These are phyloP conservation scores for Umbelopsis ramanniana DNA, from an alignment of 192 early-diverging fungal genomes.

Conservation along the genomic window DNA sequence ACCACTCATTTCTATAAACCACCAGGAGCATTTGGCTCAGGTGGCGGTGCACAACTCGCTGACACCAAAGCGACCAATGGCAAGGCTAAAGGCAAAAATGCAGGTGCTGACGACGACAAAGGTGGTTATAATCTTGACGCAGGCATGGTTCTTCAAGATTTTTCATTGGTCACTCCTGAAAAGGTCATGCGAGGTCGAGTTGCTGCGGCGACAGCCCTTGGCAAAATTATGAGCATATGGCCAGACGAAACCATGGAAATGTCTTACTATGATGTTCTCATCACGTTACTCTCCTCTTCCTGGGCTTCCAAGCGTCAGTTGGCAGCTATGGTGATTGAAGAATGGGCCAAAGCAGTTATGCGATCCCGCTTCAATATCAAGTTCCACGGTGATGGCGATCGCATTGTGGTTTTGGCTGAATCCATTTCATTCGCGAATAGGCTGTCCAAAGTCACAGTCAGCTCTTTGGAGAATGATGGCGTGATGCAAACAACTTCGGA, in stretches of 20 bases:
- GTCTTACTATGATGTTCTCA: conserved; percentile 58
- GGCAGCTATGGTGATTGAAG: conserved; percentile 77
- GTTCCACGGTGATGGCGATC: conserved; percentile 29
- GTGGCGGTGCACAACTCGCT: conserved; percentile 8
- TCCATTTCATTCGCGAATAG: conserved; percentile 53
- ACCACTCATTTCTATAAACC: conserved; percentile 48
- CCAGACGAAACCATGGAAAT: conserved; percentile 50
- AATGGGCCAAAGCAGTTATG: conserved; percentile 68
- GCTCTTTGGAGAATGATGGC: conserved; percentile 52
- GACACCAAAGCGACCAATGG: conserved; percentile 22
- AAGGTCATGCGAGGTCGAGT: conserved; percentile 84
- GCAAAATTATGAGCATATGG: conserved; percentile 69
- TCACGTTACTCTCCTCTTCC: conserved; percentile 65
- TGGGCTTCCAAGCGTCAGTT: conserved; percentile 83
- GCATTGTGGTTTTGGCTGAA: conserved; percentile 35
- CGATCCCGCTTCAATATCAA: conserved; percentile 30
- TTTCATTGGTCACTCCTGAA: conserved; percentile 77
- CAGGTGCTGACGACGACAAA: conserved; percentile 35
- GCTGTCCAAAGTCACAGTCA: conserved; percentile 60
- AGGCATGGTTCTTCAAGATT: conserved; percentile 91
- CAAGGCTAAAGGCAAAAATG: conserved; percentile 6
- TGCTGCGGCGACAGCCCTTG: conserved; percentile 77
- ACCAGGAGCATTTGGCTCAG: conserved; percentile 46
- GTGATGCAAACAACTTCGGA: conserved; percentile 25
- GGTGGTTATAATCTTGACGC: conserved; percentile 78